Conservation (phyloP, 169 alveolate genomes). For the Plasmodium fragile region DNA sequence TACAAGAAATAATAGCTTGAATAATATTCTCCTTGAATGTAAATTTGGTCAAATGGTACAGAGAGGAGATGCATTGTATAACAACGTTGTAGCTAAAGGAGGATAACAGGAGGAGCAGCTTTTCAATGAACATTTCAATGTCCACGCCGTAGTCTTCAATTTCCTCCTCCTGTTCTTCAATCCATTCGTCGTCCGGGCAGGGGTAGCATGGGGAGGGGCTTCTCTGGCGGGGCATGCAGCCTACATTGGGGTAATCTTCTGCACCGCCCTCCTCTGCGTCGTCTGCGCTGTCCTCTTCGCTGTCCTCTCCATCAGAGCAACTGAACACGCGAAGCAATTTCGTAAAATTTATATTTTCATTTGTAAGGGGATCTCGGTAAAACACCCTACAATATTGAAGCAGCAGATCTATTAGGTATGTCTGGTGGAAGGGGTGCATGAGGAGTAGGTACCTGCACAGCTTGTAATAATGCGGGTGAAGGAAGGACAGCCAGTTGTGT, state of each 20-base stretch:
- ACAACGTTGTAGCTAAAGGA: slow-evolving; percentile 38
- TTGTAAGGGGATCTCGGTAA: slow-evolving; percentile 43
- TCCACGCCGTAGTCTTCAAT: background rate
- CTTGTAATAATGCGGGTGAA: slow-evolving; percentile 79
- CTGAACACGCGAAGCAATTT: background rate
- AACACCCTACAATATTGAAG: slow-evolving; percentile 24
- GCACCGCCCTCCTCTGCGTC: no score
- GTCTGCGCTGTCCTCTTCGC: no score
- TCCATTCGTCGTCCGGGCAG: background rate
- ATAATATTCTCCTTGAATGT: slow-evolving; percentile 20
- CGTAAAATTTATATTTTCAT: background rate
- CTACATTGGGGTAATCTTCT: background rate
- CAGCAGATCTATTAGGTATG: slow-evolving; percentile 21
- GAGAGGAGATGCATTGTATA: background rate
- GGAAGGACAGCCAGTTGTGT: slow-evolving; percentile 64
- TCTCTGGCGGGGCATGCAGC: background rate
- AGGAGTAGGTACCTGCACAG: slow-evolving; percentile 44
- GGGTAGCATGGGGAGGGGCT: background rate
- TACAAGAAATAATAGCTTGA: slow-evolving; percentile 13
- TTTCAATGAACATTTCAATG: slow-evolving; percentile 37
- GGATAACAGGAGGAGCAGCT: background rate
- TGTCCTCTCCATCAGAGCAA: background rate
- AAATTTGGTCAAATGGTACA: slow-evolving; percentile 36
- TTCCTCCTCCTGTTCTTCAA: background rate
- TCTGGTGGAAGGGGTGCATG: slow-evolving; percentile 74